Conservation (phyloP, 306 rosid genomes). For the Vicia villosa region DNA sequence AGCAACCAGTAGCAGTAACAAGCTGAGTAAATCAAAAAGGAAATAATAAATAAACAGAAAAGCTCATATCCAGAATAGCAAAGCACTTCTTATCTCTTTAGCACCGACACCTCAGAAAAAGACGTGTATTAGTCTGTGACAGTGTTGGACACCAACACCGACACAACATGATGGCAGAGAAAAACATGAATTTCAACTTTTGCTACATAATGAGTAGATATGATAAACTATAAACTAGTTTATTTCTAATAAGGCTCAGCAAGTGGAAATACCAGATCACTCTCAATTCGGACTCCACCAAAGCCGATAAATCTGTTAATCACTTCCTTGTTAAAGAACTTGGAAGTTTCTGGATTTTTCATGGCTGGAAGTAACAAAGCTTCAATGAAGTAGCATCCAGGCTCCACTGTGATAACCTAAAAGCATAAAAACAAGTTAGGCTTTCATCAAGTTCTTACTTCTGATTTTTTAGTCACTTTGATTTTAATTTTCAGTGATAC, state of each 20-base stretch:
- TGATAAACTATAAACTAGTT: neutral
- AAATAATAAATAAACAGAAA: constrained; percentile 2
- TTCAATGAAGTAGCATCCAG: constrained; percentile 94
- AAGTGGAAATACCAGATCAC: constrained; percentile 69
- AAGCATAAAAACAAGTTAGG: constrained; percentile 37
- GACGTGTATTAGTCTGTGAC: too few species aligned
- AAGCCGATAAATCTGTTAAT: constrained; percentile 58
- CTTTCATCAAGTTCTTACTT: constrained; percentile 24
- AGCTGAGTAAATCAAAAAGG: constrained; percentile 42
- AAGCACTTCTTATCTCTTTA: neutral
- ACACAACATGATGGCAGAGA: neutral
- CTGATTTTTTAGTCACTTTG: constrained; percentile 19
- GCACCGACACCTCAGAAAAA: too few species aligned
- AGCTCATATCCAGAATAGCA: constrained; percentile 16
- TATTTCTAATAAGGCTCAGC: constrained; percentile 17
- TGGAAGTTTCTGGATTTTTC: constrained; percentile 55
- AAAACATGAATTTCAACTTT: constrained; percentile 7
- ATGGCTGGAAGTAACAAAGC: constrained; percentile 75
- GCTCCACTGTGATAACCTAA: constrained; percentile 93
- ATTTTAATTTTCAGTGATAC: constrained; percentile 13
- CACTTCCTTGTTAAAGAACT: constrained; percentile 69
- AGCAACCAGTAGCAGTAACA: constrained; percentile 73
- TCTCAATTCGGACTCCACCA: constrained; percentile 91
- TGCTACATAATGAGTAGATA: neutral
- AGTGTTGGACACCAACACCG: too few species aligned